phyloP scores from a whole-genome alignment of 805 yeast genomes.

The Hanseniaspora thailandica region DNA sequence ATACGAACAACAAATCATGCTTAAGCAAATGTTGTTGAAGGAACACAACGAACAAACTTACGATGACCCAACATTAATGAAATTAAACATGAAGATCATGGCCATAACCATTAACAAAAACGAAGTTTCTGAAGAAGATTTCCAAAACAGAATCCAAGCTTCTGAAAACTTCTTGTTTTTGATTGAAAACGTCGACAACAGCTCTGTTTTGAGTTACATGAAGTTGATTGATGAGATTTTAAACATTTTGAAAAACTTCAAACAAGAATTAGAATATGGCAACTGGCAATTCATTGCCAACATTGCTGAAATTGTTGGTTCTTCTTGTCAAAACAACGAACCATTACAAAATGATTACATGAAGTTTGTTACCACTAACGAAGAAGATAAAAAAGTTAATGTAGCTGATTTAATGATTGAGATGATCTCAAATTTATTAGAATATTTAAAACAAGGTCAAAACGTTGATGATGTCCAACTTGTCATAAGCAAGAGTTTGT shows the following conservation, averaged over 20 bases:
- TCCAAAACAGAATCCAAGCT: slow-evolving; percentile 57
- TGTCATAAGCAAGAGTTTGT: slow-evolving; percentile 53
- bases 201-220: slow-evolving; percentile 36
- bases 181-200: slow-evolving; percentile 86
- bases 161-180: slow-evolving; percentile 88
- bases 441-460: neutral
- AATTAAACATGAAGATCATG: slow-evolving; percentile 54
- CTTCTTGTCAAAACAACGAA: slow-evolving; percentile 70
- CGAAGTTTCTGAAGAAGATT: slow-evolving; percentile 2
- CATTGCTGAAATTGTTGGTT: slow-evolving; percentile 45
- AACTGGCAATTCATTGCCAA: slow-evolving; percentile 69
- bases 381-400: slow-evolving; percentile 9
- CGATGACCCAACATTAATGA: slow-evolving; percentile 86
- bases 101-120: slow-evolving; percentile 32
- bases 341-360: slow-evolving; percentile 58
- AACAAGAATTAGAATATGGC: slow-evolving; percentile 43
- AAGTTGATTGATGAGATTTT: slow-evolving; percentile 12
- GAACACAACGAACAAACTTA: slow-evolving; percentile 11
- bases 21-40: slow-evolving; percentile 7
- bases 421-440: neutral
- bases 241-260: slow-evolving; percentile 3
- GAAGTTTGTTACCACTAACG: slow-evolving; percentile 38
- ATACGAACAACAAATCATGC: slow-evolving; percentile 12
- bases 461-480: neutral
- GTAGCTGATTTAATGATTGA: slow-evolving; percentile 9